Evolutionary conservation across 2,329 filamentous ascomycete genomes (phyloP).

Genomic region (Fusarium keratoplasticum): DNA sequence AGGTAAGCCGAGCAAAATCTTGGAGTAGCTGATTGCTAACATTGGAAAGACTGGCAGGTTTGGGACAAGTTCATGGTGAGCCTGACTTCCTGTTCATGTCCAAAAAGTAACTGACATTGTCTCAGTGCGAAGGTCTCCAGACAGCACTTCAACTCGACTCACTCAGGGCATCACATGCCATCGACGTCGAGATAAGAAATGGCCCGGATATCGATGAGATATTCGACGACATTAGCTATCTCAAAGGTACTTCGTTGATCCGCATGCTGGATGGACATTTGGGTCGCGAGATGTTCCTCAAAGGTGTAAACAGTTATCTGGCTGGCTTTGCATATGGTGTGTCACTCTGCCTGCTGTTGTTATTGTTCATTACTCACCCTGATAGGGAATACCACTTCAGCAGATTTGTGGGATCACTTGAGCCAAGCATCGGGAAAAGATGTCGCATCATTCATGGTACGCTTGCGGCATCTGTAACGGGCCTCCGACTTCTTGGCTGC

Average conservation of each 20-base stretch:
- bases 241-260: neutral
- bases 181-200: conserved; percentile 92
- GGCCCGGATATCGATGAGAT: conserved; percentile 97
- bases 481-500: too few species aligned
- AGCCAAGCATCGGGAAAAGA: neutral
- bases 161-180: conserved; percentile 90
- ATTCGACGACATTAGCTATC: conserved; percentile 93
- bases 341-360: neutral
- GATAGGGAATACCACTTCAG: neutral
- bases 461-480: too few species aligned
- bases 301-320: neutral
- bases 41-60: conserved; percentile 78
- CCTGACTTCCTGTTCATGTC: neutral
- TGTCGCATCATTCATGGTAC: neutral
- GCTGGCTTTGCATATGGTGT: neutral
- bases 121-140: conserved; percentile 84
- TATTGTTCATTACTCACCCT: neutral
- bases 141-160: conserved; percentile 89
- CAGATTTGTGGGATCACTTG: neutral
- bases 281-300: neutral
- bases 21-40: neutral
- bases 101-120: neutral
- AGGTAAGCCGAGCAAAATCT: conserved; percentile 47
- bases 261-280: neutral
- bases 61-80: conserved; percentile 90